Percentiles rank a stretch among this genome's conserved stretches.
Conservation (phyloP, 73 alveolate species). For the Paramecium sonneborni region DNA sequence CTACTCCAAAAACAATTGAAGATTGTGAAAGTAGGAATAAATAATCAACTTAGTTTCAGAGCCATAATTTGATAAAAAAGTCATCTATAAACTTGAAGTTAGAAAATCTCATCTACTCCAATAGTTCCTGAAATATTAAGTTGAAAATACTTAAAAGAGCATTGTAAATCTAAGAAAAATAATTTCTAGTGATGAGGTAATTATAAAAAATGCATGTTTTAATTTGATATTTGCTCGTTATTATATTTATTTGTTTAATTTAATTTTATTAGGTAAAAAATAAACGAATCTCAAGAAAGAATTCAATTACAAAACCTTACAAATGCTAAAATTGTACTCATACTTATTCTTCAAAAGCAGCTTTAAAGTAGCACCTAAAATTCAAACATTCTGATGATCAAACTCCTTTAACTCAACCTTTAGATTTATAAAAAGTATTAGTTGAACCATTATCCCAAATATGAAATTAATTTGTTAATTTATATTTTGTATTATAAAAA, state of each 20-base stretch:
- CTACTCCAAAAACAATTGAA: neutral
- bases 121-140: neutral
- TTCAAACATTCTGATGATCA: neutral
- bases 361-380: neutral
- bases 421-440: neutral
- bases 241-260: neutral
- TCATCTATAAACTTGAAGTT: slow-evolving; percentile 4
- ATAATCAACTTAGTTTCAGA: neutral
- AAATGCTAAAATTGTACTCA: neutral
- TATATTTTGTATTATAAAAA: too few relatives aligned
- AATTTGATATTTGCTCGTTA: neutral
- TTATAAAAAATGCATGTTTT: neutral
- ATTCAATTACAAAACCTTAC: neutral
- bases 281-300: neutral
- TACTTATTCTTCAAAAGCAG: neutral
- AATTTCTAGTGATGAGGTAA: neutral
- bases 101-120: neutral
- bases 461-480: neutral
- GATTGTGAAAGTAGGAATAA: neutral
- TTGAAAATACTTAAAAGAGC: neutral
- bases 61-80: neutral
- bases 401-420: neutral
- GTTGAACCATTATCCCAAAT: neutral
- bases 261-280: slow-evolving; percentile 2
- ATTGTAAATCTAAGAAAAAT: neutral